Evolutionary conservation across 768 basidiomycete species (phyloP).

Genomic region (Sistotremastrum niveocremeum): DNA sequence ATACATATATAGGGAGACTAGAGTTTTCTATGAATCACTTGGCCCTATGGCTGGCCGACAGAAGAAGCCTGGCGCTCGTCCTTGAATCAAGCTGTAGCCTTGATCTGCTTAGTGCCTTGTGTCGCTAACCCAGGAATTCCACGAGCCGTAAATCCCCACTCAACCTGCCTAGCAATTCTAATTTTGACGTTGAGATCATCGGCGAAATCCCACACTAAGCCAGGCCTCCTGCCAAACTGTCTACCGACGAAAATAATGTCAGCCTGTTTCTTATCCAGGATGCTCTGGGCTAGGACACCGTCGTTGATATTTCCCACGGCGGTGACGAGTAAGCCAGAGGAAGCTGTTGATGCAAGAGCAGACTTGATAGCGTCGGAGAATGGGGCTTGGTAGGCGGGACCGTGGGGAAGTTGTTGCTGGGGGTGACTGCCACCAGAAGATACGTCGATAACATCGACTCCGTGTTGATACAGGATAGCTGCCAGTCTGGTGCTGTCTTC

Average conservation of each 20-base stretch:
- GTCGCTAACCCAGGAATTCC: conserved; percentile 3
- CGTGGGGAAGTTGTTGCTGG: conserved; percentile 13
- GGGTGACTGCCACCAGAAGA: conserved; percentile 32
- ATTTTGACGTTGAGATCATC: conserved; percentile 39
- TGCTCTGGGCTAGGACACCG: conserved; percentile 39
- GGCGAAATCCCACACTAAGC: conserved; percentile 34
- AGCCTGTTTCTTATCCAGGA: conserved; percentile 42
- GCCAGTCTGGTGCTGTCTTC: conserved; percentile 57
- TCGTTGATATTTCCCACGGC: conserved; percentile 45
- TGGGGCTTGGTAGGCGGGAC: conserved; percentile 38
- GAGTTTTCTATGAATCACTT: no score
- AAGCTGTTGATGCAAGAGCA: conserved; percentile 11
- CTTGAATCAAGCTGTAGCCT: no score
- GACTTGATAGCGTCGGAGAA: conserved; percentile 42
- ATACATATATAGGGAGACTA: no score
- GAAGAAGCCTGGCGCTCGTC: no score
- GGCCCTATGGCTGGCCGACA: no score
- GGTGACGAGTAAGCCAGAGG: conserved; percentile 10
- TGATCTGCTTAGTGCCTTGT: no score
- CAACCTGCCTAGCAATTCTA: conserved; percentile 38
- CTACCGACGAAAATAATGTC: conserved; percentile 45
- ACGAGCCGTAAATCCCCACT: conserved; percentile 36
- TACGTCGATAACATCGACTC: conserved; percentile 32
- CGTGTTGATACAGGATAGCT: conserved; percentile 39
- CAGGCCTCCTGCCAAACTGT: conserved; percentile 49